Evolutionary conservation across 164 flowering plant species (phyloP).

Genomic region (Magnolia changhungtana): DNA sequence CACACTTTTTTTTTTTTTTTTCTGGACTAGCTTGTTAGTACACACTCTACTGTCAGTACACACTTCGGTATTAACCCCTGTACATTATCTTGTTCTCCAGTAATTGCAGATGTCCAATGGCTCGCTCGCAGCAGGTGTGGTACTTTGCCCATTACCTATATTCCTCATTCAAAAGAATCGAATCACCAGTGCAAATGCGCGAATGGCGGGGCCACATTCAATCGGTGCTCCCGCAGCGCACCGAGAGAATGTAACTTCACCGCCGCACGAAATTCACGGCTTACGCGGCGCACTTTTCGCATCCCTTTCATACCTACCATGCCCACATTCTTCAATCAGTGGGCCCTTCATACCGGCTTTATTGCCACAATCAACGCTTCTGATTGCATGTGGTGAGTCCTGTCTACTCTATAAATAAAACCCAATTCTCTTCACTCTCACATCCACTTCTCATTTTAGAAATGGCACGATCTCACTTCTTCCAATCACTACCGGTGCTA

Average conservation of each 20-base stretch:
- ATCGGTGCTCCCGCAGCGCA: background rate
- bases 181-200: no score
- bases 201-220: no score
- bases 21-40: no score
- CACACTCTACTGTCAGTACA: no score
- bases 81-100: no score
- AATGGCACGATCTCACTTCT: slow-evolving; percentile 1
- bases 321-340: background rate
- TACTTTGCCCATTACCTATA: no score
- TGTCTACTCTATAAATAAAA: background rate
- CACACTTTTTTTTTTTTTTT: no score
- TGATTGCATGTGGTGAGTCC: background rate
- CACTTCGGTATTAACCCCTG: no score
- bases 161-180: background rate
- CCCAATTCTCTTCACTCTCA: background rate
- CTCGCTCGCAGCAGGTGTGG: background rate
- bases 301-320: slow-evolving; percentile 4
- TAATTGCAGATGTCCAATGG: background rate
- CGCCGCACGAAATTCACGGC: background rate
- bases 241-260: background rate
- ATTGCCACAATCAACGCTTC: slow-evolving; percentile 1
- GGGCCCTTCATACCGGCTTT: background rate
- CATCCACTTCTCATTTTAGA: background rate
- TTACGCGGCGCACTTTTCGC: background rate
- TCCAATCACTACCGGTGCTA: background rate